phyloP scores from a whole-genome alignment of 2,329 filamentous ascomycete genomes.

The Zopfia rhizophila region DNA sequence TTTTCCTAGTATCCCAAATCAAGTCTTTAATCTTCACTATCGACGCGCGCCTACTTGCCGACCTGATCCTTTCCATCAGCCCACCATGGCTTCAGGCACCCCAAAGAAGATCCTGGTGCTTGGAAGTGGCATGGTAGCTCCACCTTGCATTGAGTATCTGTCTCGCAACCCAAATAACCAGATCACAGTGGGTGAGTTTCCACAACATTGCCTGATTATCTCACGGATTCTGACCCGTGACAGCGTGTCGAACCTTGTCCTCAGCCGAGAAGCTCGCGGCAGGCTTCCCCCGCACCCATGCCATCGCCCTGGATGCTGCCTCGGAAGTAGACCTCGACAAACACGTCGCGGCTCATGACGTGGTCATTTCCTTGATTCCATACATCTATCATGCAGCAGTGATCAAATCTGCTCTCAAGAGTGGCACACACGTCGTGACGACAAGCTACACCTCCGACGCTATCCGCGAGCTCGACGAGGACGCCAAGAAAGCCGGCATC shows the following conservation, averaged over 20 bases:
- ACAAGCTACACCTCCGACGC: conserved; percentile 22
- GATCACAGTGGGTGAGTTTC: conserved; percentile 23
- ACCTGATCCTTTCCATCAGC: too few relatives aligned
- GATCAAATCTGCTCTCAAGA: conserved; percentile 19
- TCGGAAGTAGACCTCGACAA: conserved; percentile 14
- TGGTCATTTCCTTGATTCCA: conserved; percentile 24
- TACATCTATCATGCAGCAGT: conserved; percentile 20
- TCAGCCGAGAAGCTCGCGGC: conserved; percentile 15
- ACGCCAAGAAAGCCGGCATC: conserved; percentile 55
- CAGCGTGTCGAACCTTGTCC: conserved; percentile 14
- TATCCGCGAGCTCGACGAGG: conserved; percentile 32
- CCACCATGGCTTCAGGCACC: too few relatives aligned
- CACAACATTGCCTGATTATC: background rate
- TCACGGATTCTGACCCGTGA: conserved; percentile 1
- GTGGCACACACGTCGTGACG: conserved; percentile 18
- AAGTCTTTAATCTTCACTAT: too few relatives aligned
- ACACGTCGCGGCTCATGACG: conserved; percentile 18
- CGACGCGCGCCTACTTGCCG: too few relatives aligned
- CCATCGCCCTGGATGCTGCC: conserved; percentile 19
- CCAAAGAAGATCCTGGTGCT: conserved; percentile 22
- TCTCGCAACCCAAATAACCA: conserved; percentile 17
- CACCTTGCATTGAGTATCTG: conserved; percentile 23
- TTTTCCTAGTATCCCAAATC: too few relatives aligned
- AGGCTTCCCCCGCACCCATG: conserved; percentile 3
- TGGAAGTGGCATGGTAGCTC: conserved; percentile 23